Base-by-base conservation (phyloP, 495 filamentous ascomycete species). In the Aspergillus saccharolyticus region DNA sequence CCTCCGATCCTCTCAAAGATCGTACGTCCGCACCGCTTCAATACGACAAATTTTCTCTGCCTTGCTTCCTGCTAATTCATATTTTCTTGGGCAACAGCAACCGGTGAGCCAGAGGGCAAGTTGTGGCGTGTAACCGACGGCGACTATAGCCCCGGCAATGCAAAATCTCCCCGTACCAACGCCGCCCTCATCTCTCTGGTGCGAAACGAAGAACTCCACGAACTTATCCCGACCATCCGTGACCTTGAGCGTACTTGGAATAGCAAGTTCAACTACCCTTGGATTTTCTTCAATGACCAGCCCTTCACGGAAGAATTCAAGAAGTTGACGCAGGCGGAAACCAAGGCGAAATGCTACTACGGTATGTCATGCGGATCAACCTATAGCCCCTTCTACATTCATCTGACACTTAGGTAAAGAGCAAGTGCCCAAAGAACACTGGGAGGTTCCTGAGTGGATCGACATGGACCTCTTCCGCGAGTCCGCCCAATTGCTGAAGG, bases 211-310 rank as follows among this genome's bases (percentile, higher is more conserved):
- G 95, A 99, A 74, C 66, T 97, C 9, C 70, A 84, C 21, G 89
- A 87, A 15, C 86, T 97, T 79, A 70, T 99, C 22, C 82, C 85
- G 63, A 85, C 89, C 6, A 99, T 99, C 87, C 73, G 74, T 44
- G 93, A 97, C 68, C 78, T 97, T 52, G 95, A 99, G 73, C 74
- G 89, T 58, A 97, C 92, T 8, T 99, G 91, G 89, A 99, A 99
- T 69, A 80, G 83, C 76, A 99, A 97, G 68, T 99, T 97, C 81
- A 97, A 99, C 74, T 99, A 97, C 71, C 95, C 95, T 16, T 99
- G 94, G 88, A 97, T 91, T 47, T 97, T 99, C 74, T 92, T 99
- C 78, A 99, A 99, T 74, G 94, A 98, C 66, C 86, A 86, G 25
- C 88, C 87, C 15, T 98, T 98, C 69, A 83, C 87, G 15, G 86